phyloP scores from a whole-genome alignment of 2,329 filamentous ascomycete species.

The Cercospora zeae-maydis region DNA sequence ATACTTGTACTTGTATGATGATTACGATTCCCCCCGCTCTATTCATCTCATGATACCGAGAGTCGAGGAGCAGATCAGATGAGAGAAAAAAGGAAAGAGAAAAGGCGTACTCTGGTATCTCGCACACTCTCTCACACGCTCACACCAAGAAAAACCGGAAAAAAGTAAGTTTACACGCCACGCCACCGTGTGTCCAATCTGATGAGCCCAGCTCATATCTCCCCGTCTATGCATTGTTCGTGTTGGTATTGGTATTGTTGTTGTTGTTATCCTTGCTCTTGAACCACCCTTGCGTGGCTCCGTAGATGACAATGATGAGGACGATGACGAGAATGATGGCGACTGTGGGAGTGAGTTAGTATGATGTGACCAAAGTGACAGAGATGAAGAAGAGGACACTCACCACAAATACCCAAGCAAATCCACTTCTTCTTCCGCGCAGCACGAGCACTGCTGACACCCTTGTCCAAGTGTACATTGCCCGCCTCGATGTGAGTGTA shows the following conservation, averaged over 20 bases:
- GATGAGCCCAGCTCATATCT: conserved; percentile 8
- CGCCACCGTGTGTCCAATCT: not conserved
- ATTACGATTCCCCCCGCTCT: not conserved
- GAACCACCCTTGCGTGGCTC: conserved; percentile 29
- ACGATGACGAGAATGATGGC: conserved; percentile 38
- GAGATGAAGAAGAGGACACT: conserved; percentile 39
- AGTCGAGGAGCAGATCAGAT: not conserved
- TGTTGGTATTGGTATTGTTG: conserved; percentile 14
- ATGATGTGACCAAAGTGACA: conserved; percentile 14
- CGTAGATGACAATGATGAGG: conserved; percentile 39
- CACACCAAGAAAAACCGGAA: not conserved
- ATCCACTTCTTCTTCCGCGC: conserved; percentile 96
- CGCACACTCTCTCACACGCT: not conserved
- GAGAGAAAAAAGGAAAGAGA: not conserved
- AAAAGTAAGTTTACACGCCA: not conserved
- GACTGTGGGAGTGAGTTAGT: conserved; percentile 21
- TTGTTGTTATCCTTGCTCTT: conserved; percentile 23
- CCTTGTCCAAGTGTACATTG: conserved; percentile 77
- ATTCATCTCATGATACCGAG: not conserved
- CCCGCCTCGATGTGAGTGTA: conserved; percentile 79
- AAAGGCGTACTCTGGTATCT: conserved; percentile 2
- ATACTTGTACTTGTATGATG: not conserved
- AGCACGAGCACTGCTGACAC: conserved; percentile 74
- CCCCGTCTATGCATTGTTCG: not conserved
- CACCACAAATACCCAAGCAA: conserved; percentile 71